Conservation (phyloP, 2,329 filamentous ascomycete genomes). For the Sporothrix sp. region DNA sequence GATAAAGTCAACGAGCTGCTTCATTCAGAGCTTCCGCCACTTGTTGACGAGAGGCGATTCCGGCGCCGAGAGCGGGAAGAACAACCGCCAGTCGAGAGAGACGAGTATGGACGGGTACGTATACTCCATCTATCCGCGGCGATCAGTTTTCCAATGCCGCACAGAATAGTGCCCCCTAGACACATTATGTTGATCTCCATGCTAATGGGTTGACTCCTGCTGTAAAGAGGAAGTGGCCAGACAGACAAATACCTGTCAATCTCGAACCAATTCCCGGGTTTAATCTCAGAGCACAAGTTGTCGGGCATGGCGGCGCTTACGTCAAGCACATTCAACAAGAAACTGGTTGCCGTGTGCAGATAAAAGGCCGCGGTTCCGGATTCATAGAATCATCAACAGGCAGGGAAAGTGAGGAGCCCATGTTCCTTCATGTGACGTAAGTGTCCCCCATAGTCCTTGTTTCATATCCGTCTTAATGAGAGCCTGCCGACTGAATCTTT, state of each 20-base stretch:
- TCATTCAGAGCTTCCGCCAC: constrained; percentile 87
- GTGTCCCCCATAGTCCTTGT: constrained; percentile 26
- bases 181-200: background rate
- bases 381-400: constrained; percentile 87
- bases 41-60: constrained; percentile 91
- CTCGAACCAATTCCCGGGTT: constrained; percentile 90
- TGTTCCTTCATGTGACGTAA: constrained; percentile 94
- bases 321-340: constrained; percentile 98
- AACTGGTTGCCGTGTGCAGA: constrained; percentile 91
- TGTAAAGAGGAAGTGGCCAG: constrained; percentile 86
- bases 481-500: constrained; percentile 2
- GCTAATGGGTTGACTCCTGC: background rate
- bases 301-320: constrained; percentile 86
- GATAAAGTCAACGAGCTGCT: constrained; percentile 88
- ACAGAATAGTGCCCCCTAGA: background rate
- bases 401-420: constrained; percentile 84
- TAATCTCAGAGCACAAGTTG: constrained; percentile 91
- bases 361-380: constrained; percentile 91
- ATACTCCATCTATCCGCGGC: background rate
- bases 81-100: constrained; percentile 55
- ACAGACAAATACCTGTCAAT: constrained; percentile 84
- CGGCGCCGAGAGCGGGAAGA: constrained; percentile 60
- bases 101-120: constrained; percentile 76
- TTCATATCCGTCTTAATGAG: background rate
- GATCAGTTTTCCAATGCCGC: too few relatives aligned